phyloP scores from a whole-genome alignment of 345 rosid genomes.

The Rhizophora mangle region DNA sequence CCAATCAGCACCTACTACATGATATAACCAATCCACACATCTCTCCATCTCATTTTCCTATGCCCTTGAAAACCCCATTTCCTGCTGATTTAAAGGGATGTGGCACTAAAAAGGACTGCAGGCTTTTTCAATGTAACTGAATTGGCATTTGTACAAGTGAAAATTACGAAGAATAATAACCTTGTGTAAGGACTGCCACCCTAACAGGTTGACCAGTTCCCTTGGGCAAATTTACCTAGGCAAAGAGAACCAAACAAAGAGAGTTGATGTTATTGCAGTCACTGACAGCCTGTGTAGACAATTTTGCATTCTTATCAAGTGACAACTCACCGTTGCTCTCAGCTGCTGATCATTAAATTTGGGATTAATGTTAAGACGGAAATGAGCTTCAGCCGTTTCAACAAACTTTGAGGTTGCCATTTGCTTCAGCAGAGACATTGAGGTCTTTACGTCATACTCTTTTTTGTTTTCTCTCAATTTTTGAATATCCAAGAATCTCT shows the following conservation, averaged over 20 bases:
- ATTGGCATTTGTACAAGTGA: neutral
- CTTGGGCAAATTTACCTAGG: conserved; percentile 88
- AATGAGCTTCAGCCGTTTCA: conserved; percentile 92
- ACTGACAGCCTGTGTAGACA: neutral
- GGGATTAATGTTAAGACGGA: conserved; percentile 93
- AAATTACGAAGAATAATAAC: conserved; percentile 33
- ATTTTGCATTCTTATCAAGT: neutral
- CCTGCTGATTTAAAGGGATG: neutral
- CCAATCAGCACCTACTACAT: too few species aligned
- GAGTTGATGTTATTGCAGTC: neutral
- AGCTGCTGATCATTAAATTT: conserved; percentile 97
- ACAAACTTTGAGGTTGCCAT: conserved; percentile 68
- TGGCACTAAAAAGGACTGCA: too few species aligned
- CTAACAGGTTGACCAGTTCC: conserved; percentile 93
- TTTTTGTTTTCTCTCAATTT: conserved; percentile 78
- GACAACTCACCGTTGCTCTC: conserved; percentile 71
- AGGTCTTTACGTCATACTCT: conserved; percentile 71
- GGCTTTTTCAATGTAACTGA: neutral
- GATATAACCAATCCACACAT: too few species aligned
- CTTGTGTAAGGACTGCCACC: conserved; percentile 98
- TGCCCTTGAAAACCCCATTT: neutral
- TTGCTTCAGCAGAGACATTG: conserved; percentile 76
- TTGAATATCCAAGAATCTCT: conserved; percentile 98
- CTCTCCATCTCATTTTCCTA: neutral
- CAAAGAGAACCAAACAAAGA: conserved; percentile 11